Conservation (phyloP, 139 green algal genomes). For the Picochlorum sp. region DNA sequence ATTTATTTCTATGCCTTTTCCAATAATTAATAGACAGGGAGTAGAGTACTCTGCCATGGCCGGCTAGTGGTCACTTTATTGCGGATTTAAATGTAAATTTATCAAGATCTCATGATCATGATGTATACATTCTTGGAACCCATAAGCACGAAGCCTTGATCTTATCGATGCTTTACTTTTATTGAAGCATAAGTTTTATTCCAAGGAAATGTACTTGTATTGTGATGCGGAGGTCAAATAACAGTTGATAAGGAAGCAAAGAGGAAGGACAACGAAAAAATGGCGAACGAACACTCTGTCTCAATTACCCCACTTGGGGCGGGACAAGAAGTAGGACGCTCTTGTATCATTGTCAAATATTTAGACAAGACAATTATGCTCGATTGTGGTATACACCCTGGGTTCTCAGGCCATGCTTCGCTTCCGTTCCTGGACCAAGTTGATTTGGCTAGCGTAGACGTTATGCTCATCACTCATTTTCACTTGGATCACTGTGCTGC, state of each 20-base stretch:
- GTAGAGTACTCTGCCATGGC: no score
- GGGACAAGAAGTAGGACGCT: constrained; percentile 89
- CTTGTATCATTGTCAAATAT: constrained; percentile 87
- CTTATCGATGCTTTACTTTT: no score
- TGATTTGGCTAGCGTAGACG: constrained; percentile 69
- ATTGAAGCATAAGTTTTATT: no score
- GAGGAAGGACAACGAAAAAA: not conserved
- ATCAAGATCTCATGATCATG: no score
- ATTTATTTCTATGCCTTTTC: no score
- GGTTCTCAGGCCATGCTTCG: constrained; percentile 59
- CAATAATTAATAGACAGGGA: no score
- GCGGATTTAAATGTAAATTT: no score
- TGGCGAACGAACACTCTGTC: not conserved
- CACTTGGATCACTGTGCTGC: constrained; percentile 96
- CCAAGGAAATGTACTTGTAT: no score
- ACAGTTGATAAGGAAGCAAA: not conserved
- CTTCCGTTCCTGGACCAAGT: constrained; percentile 89
- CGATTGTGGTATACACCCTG: constrained; percentile 96
- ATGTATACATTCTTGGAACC: no score
- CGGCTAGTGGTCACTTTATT: no score
- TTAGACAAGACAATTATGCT: constrained; percentile 80
- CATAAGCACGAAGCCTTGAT: no score
- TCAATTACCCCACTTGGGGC: constrained; percentile 83
- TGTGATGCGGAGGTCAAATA: no score
- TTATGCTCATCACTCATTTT: constrained; percentile 96